Conservation (phyloP, 208 protist species). For the Leishmania braziliensis region DNA sequence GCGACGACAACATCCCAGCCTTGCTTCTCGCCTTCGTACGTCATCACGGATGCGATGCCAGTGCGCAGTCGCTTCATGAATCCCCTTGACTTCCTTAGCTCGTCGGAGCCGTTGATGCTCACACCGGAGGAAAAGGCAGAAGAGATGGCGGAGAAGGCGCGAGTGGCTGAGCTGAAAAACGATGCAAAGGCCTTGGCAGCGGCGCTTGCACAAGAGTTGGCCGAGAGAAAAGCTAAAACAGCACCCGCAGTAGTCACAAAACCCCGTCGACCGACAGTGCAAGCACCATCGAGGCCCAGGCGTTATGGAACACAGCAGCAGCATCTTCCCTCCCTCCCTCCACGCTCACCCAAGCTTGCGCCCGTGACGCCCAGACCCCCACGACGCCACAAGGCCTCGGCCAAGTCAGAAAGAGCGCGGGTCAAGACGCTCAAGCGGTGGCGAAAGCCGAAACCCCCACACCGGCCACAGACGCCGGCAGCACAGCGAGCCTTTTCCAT, state of each 20-base stretch:
- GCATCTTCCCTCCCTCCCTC: not conserved
- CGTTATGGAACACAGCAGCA: not conserved
- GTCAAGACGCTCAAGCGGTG: not conserved
- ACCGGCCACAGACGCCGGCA: not conserved
- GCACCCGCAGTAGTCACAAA: not conserved
- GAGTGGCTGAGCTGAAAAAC: not conserved
- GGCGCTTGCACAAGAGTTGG: constrained; percentile 4
- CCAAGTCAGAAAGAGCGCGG: not conserved
- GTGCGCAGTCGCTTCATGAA: constrained; percentile 30
- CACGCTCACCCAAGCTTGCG: not conserved
- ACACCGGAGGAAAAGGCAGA: constrained; percentile 24
- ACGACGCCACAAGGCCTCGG: not conserved
- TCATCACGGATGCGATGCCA: constrained; percentile 12
- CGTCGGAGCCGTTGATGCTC: constrained; percentile 27
- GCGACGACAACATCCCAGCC: not conserved
- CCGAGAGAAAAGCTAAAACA: not conserved
- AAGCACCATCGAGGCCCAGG: not conserved
- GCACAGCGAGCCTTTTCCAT: not conserved
- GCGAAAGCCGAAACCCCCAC: not conserved
- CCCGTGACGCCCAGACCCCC: not conserved
- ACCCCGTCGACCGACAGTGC: not conserved
- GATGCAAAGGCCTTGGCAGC: constrained; percentile 10
- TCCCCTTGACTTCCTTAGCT: constrained; percentile 34
- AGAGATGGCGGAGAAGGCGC: constrained; percentile 2
- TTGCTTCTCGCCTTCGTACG: constrained; percentile 14